Evolutionary conservation across 257 asterid species (phyloP), one percentile per base, ranked within the genome.

Genomic region (Przewalskia tangutica): DNA sequence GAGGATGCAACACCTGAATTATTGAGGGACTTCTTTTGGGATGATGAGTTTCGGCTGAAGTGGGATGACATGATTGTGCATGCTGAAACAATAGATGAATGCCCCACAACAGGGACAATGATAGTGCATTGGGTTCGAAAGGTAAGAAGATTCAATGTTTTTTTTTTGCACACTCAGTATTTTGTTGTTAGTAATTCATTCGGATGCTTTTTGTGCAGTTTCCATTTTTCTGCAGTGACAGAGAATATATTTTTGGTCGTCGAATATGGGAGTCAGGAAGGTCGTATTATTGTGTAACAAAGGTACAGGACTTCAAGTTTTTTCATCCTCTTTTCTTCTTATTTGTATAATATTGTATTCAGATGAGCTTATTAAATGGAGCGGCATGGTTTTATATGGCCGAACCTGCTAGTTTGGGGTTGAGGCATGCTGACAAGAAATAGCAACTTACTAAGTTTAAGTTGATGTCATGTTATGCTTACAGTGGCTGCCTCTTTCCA

Each of bases 1-100:
- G 99, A 95, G 89, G 93, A 95, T 86, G 97, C 98, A 38, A 88
- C 97, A n/a, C 97, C 99, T 2, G 98, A 95, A 83, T 79, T 92
- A 64, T 54, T 92, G 76, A 89, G 98, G 88, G 99, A 95, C 82
- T 95, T 95, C 84, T 95, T 94, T 83, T 94, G 99, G 98, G 99
- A 95, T 58, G 98, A 95, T 75, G 97, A 91, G 67, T 94, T 95
- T 82, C 88, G 99, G 36, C 71, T 91, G 82, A 91, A 89, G 87
- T 95, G 99, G 98, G 99, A 95, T 10, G 91, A 93, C 87, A 95
- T 95, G 99, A 83, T 95, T 84, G 14, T 89, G 42, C 93, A 89
- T 83, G 95, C 97, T 11, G 80, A 86, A 13, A 87, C 93, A 51
- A 42, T 94, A 53, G 94, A 94, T 83, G 98, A 94, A 87, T 93